Base-by-base conservation (phyloP, 345 rosid species). In the Corchorus capsularis region DNA sequence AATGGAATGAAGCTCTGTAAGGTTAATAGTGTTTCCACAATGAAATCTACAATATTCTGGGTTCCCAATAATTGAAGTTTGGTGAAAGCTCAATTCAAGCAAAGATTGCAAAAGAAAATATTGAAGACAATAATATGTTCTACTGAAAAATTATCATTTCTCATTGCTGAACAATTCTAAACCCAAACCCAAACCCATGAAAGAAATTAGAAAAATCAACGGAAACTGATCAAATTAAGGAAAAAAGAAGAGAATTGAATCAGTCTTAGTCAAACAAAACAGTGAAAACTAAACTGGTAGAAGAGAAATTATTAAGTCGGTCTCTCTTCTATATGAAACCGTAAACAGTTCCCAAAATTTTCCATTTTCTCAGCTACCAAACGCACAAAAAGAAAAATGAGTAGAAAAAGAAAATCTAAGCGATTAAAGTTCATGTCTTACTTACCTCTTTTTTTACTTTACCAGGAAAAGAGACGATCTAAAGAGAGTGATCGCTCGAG, bases 11-110 rank as follows among this genome's bases (percentile, higher is more conserved):
- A 65, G 15, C 4, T 65, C 19, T 43, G 17, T 46, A 64, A 14
- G 66, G n/a, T 45, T n/a, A n/a, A n/a, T n/a, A n/a, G n/a, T n/a
- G n/a, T n/a, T n/a, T n/a, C n/a, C n/a, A n/a, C n/a, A n/a, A n/a
- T n/a, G n/a, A n/a, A n/a, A n/a, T n/a, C n/a, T n/a, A n/a, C n/a
- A n/a, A n/a, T n/a, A n/a, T n/a, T n/a, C n/a, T n/a, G n/a, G n/a
- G n/a, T n/a, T n/a, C n/a, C n/a, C n/a, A n/a, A n/a, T n/a, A n/a
- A n/a, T n/a, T n/a, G n/a, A n/a, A 16, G 27, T 69, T 34, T 16
- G 46, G 20, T 16, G 32, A 69, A 69, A 52, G 5, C 60, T 69
- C 57, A n/a, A n/a, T n/a, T n/a, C 57, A 68, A 68, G 14, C 27
- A 20, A 47, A 68, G 43, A 22, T 52, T 34, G 27, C 46, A 50